Percentiles rank a stretch among this genome's conserved stretches.
These are phyloP conservation scores for Neohortaea acidophila DNA, from an alignment of 495 filamentous ascomycete species.

Conservation along the genomic window DNA sequence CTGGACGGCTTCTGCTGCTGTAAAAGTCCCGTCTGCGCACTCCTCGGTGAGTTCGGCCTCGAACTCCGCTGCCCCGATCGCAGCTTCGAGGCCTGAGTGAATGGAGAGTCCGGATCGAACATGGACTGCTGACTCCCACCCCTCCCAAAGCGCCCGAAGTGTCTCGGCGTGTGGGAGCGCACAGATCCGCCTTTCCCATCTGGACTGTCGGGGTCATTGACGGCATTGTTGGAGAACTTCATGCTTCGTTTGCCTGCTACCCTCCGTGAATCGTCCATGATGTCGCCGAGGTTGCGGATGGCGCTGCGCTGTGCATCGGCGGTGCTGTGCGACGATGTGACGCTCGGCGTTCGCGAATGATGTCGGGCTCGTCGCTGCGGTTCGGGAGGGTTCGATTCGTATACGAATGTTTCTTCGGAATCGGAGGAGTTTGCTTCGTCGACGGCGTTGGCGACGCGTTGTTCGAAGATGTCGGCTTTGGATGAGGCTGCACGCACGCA, in stretches of 20 bases:
- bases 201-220: conserved; percentile 32
- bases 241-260: conserved; percentile 79
- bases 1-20: conserved; percentile 15
- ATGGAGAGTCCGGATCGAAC: conserved; percentile 19
- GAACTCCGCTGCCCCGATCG: conserved; percentile 31
- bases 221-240: conserved; percentile 89
- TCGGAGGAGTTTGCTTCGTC: conserved; percentile 87
- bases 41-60: conserved; percentile 20
- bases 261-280: conserved; percentile 52
- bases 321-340: conserved; percentile 76
- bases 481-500: conserved; percentile 50
- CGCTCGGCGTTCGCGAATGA: conserved; percentile 89
- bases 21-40: conserved; percentile 22
- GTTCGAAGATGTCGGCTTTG: conserved; percentile 96
- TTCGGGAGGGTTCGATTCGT: conserved; percentile 95
- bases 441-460: conserved; percentile 86
- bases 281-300: conserved; percentile 42
- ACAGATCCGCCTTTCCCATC: conserved; percentile 19
- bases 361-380: conserved; percentile 62
- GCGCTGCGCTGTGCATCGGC: conserved; percentile 44
- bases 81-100: conserved; percentile 17
- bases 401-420: conserved; percentile 96
- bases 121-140: conserved; percentile 12
- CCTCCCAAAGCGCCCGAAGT: conserved; percentile 16
- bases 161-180: conserved; percentile 13